Conservation (phyloP, 2,329 filamentous ascomycete genomes). For the Colletotrichum gloeosporioides region DNA sequence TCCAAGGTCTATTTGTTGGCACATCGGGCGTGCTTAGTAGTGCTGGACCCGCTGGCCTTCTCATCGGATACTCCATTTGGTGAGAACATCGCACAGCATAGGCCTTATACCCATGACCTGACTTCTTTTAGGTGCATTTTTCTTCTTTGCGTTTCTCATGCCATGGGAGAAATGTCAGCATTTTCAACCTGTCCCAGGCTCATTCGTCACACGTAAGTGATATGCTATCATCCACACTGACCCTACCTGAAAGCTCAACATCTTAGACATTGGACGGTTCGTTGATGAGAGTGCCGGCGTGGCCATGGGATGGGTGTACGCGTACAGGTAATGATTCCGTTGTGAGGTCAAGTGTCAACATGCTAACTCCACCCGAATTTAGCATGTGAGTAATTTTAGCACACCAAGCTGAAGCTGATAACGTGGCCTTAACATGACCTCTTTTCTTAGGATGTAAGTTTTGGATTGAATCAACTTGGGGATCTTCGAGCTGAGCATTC, state of each 20-base stretch:
- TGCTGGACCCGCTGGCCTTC: not conserved
- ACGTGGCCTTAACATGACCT: not conserved
- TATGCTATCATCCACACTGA: not conserved
- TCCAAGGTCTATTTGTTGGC: not conserved
- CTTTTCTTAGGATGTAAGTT: not conserved
- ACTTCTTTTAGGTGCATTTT: not conserved
- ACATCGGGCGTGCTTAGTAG: not conserved
- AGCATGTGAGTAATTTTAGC: not conserved
- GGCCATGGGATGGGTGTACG: not conserved
- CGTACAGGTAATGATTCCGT: not conserved
- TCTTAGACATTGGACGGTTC: not conserved
- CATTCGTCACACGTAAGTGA: not conserved
- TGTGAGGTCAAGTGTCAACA: not conserved
- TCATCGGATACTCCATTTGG: not conserved
- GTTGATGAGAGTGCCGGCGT: not conserved
- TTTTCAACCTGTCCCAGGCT: not conserved
- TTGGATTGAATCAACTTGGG: fast-evolving
- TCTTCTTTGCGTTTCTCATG: not conserved
- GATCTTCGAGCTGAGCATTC: not conserved
- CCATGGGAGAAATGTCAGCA: not conserved
- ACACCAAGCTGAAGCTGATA: not conserved
- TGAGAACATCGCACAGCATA: not conserved
- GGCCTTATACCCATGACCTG: not conserved
- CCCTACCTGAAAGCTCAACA: not conserved
- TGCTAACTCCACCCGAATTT: not conserved